Conservation (phyloP, 352 stramenopile species). For the Phytophthora capsici region DNA sequence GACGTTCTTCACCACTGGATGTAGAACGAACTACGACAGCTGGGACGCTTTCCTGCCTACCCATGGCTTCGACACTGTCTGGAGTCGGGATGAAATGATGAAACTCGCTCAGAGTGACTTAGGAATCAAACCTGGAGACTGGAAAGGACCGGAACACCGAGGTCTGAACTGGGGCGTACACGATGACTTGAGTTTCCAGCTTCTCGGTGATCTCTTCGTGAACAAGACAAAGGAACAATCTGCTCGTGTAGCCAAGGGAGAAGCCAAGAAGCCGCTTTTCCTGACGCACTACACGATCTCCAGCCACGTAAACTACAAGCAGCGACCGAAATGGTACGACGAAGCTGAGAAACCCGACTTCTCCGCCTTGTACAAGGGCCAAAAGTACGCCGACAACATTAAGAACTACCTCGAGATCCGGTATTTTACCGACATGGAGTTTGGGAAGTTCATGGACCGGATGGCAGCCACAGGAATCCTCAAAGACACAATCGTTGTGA, state of each 20-base stretch:
- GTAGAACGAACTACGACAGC: conserved; percentile 44
- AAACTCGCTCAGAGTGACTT: conserved; percentile 40
- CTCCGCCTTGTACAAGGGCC: conserved; percentile 38
- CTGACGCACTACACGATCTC: conserved; percentile 71
- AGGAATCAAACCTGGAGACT: conserved; percentile 43
- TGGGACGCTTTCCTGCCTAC: conserved; percentile 51
- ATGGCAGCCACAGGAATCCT: conserved; percentile 51
- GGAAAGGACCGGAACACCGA: conserved; percentile 25
- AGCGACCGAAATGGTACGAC: conserved; percentile 48
- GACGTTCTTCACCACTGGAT: conserved; percentile 53
- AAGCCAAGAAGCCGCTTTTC: conserved; percentile 55
- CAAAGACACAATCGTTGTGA: conserved; percentile 62
- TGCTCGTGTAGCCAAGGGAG: conserved; percentile 18
- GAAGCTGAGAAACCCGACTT: conserved; percentile 46
- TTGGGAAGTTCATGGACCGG: conserved; percentile 62
- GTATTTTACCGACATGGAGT: conserved; percentile 57
- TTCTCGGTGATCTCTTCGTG: conserved; percentile 51
- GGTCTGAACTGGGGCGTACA: conserved; percentile 54
- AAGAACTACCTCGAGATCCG: conserved; percentile 54
- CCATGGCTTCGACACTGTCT: conserved; percentile 59
- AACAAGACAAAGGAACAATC: conserved; percentile 52
- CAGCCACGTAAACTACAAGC: conserved; percentile 49
- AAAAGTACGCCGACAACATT: conserved; percentile 34
- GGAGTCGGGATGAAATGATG: conserved; percentile 45
- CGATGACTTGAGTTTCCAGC: conserved; percentile 58